Evolutionary conservation across 2,329 filamentous ascomycete genomes (phyloP).

Genomic region (Zymoseptoria crescenta): DNA sequence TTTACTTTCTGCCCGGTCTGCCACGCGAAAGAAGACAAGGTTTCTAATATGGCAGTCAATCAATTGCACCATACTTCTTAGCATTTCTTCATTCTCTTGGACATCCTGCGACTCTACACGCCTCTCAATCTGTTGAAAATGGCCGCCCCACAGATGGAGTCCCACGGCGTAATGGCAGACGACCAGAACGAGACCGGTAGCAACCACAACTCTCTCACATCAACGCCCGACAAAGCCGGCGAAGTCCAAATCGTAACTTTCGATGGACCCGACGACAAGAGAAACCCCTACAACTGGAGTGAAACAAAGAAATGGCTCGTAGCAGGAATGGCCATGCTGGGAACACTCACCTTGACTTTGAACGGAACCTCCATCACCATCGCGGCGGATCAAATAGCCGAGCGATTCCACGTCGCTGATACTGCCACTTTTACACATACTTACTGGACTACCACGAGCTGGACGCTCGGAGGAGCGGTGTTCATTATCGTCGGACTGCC

Average conservation of each 20-base stretch:
- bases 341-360: constrained; percentile 28
- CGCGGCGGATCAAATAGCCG: constrained; percentile 28
- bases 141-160: neutral
- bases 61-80: neutral
- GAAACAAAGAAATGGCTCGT: constrained; percentile 28
- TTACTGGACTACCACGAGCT: constrained; percentile 33
- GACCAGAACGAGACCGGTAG: neutral
- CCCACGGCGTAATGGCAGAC: neutral
- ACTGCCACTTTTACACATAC: constrained; percentile 30
- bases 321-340: constrained; percentile 26
- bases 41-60: neutral
- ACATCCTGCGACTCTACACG: neutral
- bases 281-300: constrained; percentile 31
- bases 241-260: constrained; percentile 35
- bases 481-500: constrained; percentile 32
- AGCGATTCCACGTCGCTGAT: constrained; percentile 29
- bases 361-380: constrained; percentile 34
- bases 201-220: neutral
- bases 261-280: constrained; percentile 43
- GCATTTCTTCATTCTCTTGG: neutral
- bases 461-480: constrained; percentile 31
- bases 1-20: no score
- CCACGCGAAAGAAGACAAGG: neutral
- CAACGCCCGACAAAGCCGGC: constrained; percentile 12
- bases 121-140: neutral